Percentiles rank a stretch among this genome's conserved stretches.
Conservation (phyloP, 257 asterid genomes). For the Capsicum chinense region DNA sequence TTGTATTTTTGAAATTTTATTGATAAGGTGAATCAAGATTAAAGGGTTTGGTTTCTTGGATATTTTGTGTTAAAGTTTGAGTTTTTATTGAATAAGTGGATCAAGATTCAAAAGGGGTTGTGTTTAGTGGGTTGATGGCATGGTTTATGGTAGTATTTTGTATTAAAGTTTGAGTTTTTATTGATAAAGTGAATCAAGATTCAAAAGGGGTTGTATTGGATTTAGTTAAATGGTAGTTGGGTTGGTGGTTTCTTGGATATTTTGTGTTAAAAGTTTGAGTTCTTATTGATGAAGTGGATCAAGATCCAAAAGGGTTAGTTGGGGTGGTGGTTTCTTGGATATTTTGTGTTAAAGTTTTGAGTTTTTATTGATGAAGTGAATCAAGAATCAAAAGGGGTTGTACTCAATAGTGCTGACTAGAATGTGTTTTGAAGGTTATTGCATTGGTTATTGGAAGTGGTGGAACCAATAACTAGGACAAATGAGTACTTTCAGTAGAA, state of each 20-base stretch:
- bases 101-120: background rate
- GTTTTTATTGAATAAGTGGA: background rate
- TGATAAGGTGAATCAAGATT: background rate
- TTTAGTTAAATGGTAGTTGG: slow-evolving; percentile 6
- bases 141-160: background rate
- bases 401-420: background rate
- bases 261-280: background rate
- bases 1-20: background rate
- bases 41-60: slow-evolving; percentile 7
- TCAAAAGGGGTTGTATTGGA: background rate
- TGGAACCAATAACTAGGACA: slow-evolving; percentile 35
- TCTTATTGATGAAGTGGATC: background rate
- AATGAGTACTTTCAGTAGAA: slow-evolving; percentile 56
- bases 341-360: background rate
- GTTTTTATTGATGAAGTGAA: background rate
- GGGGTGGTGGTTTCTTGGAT: no score
- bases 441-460: slow-evolving; percentile 34
- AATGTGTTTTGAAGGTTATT: slow-evolving; percentile 27
- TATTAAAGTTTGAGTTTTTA: background rate
- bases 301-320: background rate
- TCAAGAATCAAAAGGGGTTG: background rate
- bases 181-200: background rate
- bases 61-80: background rate
- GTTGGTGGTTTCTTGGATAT: background rate
- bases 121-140: background rate